Evolutionary conservation across 495 filamentous ascomycete species (phyloP).

Genomic region (Penicillium roqueforti): DNA sequence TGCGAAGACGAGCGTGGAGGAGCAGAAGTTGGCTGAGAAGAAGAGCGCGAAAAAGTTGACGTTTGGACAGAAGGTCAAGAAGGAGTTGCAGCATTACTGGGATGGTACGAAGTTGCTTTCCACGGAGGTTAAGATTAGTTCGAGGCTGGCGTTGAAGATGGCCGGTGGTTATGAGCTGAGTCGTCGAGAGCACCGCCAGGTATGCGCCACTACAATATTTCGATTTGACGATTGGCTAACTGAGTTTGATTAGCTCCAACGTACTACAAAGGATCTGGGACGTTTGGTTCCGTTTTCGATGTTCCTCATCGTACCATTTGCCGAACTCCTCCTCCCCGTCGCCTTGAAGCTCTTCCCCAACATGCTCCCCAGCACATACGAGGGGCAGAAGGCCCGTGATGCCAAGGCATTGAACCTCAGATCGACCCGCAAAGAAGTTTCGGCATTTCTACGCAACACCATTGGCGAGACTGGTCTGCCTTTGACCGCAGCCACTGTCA

Average conservation of each 20-base stretch:
- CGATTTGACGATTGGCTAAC: constrained; percentile 20
- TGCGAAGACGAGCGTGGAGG: constrained; percentile 16
- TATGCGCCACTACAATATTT: constrained; percentile 21
- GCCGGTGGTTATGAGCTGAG: constrained; percentile 95
- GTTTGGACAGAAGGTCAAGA: constrained; percentile 85
- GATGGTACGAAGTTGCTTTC: constrained; percentile 98
- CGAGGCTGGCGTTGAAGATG: constrained; percentile 90
- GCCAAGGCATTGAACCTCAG: constrained; percentile 78
- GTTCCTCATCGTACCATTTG: constrained; percentile 95
- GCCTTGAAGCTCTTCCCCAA: constrained; percentile 95
- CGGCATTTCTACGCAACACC: constrained; percentile 82
- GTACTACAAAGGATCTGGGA: constrained; percentile 89
- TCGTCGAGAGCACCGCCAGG: constrained; percentile 85
- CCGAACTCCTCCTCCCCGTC: constrained; percentile 89
- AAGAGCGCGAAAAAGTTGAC: constrained; percentile 84
- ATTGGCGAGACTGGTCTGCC: constrained; percentile 90
- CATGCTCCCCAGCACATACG: constrained; percentile 93
- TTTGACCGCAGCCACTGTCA: constrained; percentile 76
- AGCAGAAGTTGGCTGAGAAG: constrained; percentile 58
- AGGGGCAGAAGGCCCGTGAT: constrained; percentile 84
- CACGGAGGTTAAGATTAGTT: constrained; percentile 88
- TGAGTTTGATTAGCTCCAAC: constrained; percentile 55
- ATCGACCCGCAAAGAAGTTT: constrained; percentile 89
- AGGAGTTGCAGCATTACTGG: constrained; percentile 92
- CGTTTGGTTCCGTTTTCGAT: constrained; percentile 94